These are phyloP conservation scores for Helichrysum umbraculigerum DNA, from an alignment of 129 eudicot genomes.

Conservation along the genomic window DNA sequence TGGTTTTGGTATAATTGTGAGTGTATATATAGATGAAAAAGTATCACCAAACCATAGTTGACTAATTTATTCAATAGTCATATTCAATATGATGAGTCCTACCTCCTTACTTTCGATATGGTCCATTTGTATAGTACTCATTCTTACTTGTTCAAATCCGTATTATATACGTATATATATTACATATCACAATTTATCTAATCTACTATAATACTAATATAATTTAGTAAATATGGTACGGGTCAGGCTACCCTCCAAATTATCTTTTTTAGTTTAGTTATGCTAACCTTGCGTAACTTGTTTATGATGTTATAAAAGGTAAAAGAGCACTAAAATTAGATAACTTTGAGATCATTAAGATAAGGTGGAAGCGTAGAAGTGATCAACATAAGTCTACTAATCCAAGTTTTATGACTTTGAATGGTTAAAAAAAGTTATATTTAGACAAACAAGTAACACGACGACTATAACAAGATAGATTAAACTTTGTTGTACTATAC, in stretches of 20 bases:
- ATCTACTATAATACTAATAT: too few species aligned
- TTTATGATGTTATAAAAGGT: background rate
- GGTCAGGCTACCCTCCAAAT: too few species aligned
- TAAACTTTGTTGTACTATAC: too few species aligned
- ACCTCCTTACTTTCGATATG: background rate
- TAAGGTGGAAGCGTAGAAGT: background rate
- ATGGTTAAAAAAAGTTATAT: too few species aligned
- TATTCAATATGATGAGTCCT: constrained; percentile 27
- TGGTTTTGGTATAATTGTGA: constrained; percentile 14
- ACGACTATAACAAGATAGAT: too few species aligned
- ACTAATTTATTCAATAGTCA: constrained; percentile 26
- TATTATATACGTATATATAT: too few species aligned
- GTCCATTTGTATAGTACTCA: constrained; percentile 17
- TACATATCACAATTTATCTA: too few species aligned
- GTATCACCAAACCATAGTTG: constrained; percentile 44
- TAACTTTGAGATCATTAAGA: background rate
- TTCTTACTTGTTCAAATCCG: too few species aligned
- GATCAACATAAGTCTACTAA: background rate
- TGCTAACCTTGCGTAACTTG: background rate
- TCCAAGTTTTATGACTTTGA: background rate
- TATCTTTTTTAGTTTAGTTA: too few species aligned
- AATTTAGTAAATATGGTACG: too few species aligned
- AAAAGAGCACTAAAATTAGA: background rate
- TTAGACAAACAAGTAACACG: too few species aligned
- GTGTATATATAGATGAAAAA: constrained; percentile 23